A percentile compares a stretch with the other conserved stretches of the same genome.
Evolutionary conservation across 306 rosid genomes (phyloP).

Genomic region (Urtica urens): DNA sequence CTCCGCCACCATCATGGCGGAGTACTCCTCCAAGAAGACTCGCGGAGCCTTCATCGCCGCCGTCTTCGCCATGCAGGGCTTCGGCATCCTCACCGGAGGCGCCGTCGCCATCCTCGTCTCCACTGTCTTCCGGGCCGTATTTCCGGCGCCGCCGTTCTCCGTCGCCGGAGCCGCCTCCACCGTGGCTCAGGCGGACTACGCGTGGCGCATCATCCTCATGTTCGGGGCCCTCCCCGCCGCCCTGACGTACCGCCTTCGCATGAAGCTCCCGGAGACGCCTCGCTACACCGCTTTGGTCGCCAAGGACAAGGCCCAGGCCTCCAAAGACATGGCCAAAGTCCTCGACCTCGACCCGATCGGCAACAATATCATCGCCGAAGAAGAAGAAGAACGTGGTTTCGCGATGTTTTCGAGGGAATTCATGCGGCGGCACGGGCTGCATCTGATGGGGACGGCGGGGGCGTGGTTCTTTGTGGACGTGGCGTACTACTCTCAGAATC

Average conservation of each 20-base stretch:
- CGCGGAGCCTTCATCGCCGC: constrained; percentile 55
- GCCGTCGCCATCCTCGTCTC: constrained; percentile 41
- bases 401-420: constrained; percentile 42
- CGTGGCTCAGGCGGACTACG: constrained; percentile 42
- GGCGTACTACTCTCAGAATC: constrained; percentile 42
- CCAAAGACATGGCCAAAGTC: constrained; percentile 48
- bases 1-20: constrained; percentile 69
- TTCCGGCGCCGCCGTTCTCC: constrained; percentile 19
- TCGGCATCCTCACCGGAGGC: constrained; percentile 53
- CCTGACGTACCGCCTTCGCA: constrained; percentile 37
- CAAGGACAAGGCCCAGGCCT: constrained; percentile 34
- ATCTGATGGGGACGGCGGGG: constrained; percentile 46
- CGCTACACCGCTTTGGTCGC: constrained; percentile 60
- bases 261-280: constrained; percentile 59
- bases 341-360: constrained; percentile 15
- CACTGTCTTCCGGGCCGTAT: constrained; percentile 5
- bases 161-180: constrained; percentile 20
- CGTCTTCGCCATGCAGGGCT: constrained; percentile 70
- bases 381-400: constrained; percentile 4
- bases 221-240: constrained; percentile 49
- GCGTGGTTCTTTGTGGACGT: constrained; percentile 64
- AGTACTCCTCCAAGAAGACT: constrained; percentile 41
- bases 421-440: constrained; percentile 32
- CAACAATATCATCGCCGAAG: background rate
- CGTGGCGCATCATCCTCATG: constrained; percentile 61